Evolutionary conservation across 2,329 filamentous ascomycete genomes (phyloP).

Genomic region (Lizonia empirigonia): DNA sequence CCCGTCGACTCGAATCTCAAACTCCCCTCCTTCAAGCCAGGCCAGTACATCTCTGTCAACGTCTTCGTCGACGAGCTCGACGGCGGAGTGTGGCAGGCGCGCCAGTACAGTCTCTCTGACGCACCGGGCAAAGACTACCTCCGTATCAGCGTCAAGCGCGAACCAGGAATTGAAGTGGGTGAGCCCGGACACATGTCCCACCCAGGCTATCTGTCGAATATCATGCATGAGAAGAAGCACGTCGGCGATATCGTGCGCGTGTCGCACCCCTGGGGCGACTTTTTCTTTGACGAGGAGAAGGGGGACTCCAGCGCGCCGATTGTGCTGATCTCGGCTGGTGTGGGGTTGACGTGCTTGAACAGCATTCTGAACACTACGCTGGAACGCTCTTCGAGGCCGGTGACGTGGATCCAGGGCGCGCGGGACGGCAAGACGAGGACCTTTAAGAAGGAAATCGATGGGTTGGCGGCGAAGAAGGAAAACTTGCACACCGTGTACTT

Average conservation of each 20-base stretch:
- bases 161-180: constrained; percentile 58
- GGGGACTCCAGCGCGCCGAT: constrained; percentile 56
- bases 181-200: constrained; percentile 57
- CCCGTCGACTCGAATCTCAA: constrained; percentile 64
- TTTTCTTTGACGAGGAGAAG: constrained; percentile 62
- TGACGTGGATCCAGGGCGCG: constrained; percentile 69
- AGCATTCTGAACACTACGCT: constrained; percentile 64
- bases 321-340: constrained; percentile 70
- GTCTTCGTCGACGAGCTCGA: constrained; percentile 58
- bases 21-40: constrained; percentile 69
- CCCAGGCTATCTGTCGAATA: constrained; percentile 71
- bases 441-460: constrained; percentile 59
- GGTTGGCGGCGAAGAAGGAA: constrained; percentile 51
- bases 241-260: constrained; percentile 68
- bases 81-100: constrained; percentile 64
- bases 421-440: constrained; percentile 59
- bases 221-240: constrained; percentile 66
- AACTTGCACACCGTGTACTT: constrained; percentile 64
- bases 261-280: constrained; percentile 67
- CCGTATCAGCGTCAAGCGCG: constrained; percentile 73
- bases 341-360: constrained; percentile 70
- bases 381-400: constrained; percentile 49
- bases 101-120: constrained; percentile 76
- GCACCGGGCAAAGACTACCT: constrained; percentile 66
- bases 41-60: constrained; percentile 73